phyloP scores from a whole-genome alignment of 2,329 filamentous ascomycete genomes.

The Neonectria neomacrospora region DNA sequence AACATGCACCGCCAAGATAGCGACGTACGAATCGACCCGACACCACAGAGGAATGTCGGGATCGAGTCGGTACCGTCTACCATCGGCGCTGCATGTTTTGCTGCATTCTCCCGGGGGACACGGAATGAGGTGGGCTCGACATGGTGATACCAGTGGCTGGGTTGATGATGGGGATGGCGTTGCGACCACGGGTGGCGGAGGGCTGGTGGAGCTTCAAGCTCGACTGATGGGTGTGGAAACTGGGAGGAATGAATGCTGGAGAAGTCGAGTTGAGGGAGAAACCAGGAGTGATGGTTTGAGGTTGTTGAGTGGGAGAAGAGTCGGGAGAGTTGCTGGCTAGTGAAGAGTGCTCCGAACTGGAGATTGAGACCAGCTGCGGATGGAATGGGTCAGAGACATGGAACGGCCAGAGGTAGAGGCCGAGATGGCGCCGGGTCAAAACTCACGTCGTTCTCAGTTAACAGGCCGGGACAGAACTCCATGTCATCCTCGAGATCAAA shows the following conservation, averaged over 20 bases:
- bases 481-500: slow-evolving; percentile 97
- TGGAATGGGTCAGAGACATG: slow-evolving; percentile 49
- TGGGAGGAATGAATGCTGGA: slow-evolving; percentile 72
- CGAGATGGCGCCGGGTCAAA: slow-evolving; percentile 31
- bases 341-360: slow-evolving; percentile 93
- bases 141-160: slow-evolving; percentile 89
- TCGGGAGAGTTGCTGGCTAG: slow-evolving; percentile 94
- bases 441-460: slow-evolving; percentile 94
- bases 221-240: slow-evolving; percentile 72
- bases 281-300: slow-evolving; percentile 79
- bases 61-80: slow-evolving; percentile 53
- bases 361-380: slow-evolving; percentile 85
- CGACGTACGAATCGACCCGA: slow-evolving; percentile 49
- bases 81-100: slow-evolving; percentile 64
- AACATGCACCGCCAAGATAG: slow-evolving; percentile 51
- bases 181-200: slow-evolving; percentile 86
- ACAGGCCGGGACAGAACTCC: slow-evolving; percentile 91
- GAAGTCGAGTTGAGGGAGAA: slow-evolving; percentile 78
- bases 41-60: slow-evolving; percentile 49
- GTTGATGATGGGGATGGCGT: slow-evolving; percentile 98
- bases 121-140: slow-evolving; percentile 84
- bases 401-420: slow-evolving; percentile 21
- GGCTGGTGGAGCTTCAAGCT: slow-evolving; percentile 90
- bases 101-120: slow-evolving; percentile 71
- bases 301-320: slow-evolving; percentile 89